Conservation (phyloP, 148 eudicot species). For the Amaranthus palmeri region DNA sequence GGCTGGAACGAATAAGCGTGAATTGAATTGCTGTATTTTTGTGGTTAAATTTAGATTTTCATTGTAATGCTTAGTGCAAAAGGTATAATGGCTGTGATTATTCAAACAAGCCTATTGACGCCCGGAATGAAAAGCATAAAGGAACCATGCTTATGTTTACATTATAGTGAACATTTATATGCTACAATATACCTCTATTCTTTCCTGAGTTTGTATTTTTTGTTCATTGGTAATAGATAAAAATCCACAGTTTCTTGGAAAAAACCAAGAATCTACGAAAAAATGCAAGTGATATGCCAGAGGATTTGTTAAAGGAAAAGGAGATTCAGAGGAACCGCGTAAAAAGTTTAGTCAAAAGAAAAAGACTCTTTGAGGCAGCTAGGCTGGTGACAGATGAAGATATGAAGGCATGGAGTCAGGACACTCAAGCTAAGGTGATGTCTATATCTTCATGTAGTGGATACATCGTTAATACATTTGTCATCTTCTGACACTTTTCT, state of each 20-base stretch:
- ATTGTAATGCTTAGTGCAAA: background rate
- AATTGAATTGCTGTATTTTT: background rate
- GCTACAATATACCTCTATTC: background rate
- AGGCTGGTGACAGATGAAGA: conserved; percentile 64
- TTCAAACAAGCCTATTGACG: background rate
- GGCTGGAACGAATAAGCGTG: background rate
- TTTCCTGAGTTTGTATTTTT: conserved; percentile 2
- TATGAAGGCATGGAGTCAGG: conserved; percentile 68
- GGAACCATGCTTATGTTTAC: background rate
- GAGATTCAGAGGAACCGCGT: conserved; percentile 63
- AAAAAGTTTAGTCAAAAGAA: conserved; percentile 60
- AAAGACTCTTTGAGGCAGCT: conserved; percentile 51
- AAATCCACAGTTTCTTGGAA: conserved; percentile 74
- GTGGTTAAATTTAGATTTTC: background rate
- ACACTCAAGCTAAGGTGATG: conserved; percentile 75
- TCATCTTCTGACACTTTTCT: conserved; percentile 15
- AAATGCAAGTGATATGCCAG: conserved; percentile 40
- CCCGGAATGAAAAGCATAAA: background rate
- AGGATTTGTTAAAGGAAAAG: conserved; percentile 45
- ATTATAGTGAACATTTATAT: background rate
- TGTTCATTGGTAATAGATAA: conserved; percentile 40
- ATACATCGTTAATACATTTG: background rate
- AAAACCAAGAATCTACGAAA: conserved; percentile 48
- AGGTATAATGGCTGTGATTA: background rate
- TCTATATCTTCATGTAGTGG: conserved; percentile 4